A percentile compares a stretch with the other conserved stretches of the same genome.
These are phyloP conservation scores for Sicyos baderoa DNA, from an alignment of 306 rosid species.

Conservation along the genomic window DNA sequence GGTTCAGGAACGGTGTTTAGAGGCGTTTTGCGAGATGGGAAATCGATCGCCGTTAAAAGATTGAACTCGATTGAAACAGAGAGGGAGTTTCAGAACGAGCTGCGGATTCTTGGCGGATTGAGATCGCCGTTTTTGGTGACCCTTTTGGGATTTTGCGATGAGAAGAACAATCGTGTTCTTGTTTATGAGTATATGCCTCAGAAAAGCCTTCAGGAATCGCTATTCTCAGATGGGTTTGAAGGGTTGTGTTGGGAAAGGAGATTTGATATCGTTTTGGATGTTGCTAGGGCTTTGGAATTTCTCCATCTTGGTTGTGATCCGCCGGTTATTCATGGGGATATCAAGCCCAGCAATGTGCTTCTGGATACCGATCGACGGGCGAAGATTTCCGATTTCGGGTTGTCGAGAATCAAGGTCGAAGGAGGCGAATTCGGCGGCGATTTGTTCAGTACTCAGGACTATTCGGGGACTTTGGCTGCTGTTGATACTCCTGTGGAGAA, in stretches of 20 bases:
- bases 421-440: constrained; percentile 80
- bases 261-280: constrained; percentile 59
- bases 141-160: constrained; percentile 83
- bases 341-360: constrained; percentile 29
- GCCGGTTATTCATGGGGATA: constrained; percentile 87
- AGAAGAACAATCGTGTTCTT: constrained; percentile 57
- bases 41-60: constrained; percentile 65
- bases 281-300: constrained; percentile 79
- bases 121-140: constrained; percentile 74
- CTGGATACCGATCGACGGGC: constrained; percentile 59
- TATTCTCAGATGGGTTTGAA: constrained; percentile 56
- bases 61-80: constrained; percentile 64
- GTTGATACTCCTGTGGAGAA: constrained; percentile 78
- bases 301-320: constrained; percentile 87
- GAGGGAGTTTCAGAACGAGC: constrained; percentile 86
- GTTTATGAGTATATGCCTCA: constrained; percentile 48
- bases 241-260: constrained; percentile 79
- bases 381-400: constrained; percentile 73
- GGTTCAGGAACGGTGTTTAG: constrained; percentile 91
- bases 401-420: constrained; percentile 74
- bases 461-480: constrained; percentile 70
- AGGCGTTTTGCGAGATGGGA: constrained; percentile 64
- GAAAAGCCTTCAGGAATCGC: constrained; percentile 77
- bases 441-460: constrained; percentile 63
- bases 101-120: constrained; percentile 86